phyloP scores from a whole-genome alignment of 352 stramenopile genomes.

The Globisporangium rhizosaccharum region DNA sequence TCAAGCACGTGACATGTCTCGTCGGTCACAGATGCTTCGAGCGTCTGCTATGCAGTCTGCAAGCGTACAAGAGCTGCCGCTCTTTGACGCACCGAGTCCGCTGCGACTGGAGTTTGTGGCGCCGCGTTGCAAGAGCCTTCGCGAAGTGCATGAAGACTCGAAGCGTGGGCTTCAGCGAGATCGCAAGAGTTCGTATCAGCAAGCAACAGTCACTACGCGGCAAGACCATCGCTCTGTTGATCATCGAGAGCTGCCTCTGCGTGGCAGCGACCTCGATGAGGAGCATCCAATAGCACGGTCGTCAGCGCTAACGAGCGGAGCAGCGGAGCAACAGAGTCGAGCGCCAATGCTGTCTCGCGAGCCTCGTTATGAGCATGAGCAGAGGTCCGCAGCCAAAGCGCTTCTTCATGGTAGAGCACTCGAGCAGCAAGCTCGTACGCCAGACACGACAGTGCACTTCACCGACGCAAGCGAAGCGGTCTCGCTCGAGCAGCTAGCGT shows the following conservation, averaged over 20 bases:
- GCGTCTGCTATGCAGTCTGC: not conserved
- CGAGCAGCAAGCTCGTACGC: not conserved
- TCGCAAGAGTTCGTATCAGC: too few relatives aligned
- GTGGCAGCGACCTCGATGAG: not conserved
- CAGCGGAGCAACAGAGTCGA: too few relatives aligned
- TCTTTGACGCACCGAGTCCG: conserved; percentile 4
- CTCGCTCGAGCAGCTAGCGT: conserved; percentile 11
- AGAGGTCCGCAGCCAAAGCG: too few relatives aligned
- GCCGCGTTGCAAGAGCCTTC: not conserved
- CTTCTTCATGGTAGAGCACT: not conserved
- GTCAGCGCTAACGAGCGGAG: too few relatives aligned
- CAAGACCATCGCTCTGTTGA: not conserved
- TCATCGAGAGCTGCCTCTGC: not conserved
- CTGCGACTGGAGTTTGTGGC: not conserved
- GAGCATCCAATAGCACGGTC: too few relatives aligned
- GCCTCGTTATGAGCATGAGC: too few relatives aligned
- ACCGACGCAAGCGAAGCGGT: not conserved
- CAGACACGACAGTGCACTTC: not conserved
- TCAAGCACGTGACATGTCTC: not conserved
- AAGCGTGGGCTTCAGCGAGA: not conserved
- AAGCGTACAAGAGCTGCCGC: not conserved
- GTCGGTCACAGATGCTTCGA: too few relatives aligned
- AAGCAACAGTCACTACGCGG: not conserved
- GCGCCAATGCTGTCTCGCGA: not conserved
- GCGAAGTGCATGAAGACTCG: not conserved